Base-by-base conservation (phyloP, 2,329 filamentous ascomycete genomes). In the Xylariaceae sp. region DNA sequence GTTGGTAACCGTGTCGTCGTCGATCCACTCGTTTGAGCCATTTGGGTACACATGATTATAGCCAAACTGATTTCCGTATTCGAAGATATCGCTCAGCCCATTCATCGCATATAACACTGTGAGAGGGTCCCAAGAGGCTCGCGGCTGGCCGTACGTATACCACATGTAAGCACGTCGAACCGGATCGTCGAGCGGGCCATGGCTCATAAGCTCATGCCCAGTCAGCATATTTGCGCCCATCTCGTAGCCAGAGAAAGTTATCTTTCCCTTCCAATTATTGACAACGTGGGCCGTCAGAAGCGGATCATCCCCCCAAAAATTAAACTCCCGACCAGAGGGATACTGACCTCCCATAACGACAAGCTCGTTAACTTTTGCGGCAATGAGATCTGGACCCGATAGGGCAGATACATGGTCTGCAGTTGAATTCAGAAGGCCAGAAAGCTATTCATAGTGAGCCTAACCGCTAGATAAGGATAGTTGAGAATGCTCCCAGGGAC, bases 301-400 rank as follows among this genome's bases (percentile, higher is more conserved):
- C 0, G 73, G 63, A 50, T 76, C 69, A 41, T 63, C 60, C 19
- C 73, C 73, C 31, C 63, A 74, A 55, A 81, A 80, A 60, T 82
- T 81, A 62, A 68, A 81, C 48, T 77, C 73, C 48, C 67, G 63
- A 9, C 76, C 77, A 0, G 68, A 69, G 0, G 77, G 75, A 50
- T 79, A 81, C 6, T 51, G 62, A 12, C 78, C 78, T 19, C 78
- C 79, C 77, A 80, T 80, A 6, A 81, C 59, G 2, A 80, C 74
- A 1, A 81, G 66, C 60, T 81, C 72, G 1, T 62, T 60, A 2
- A 81, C 76, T 56, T 80, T 80, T 10, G 55, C 48, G 1, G 64
- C 54, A 18, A 80, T 55, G 2, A 81, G 71, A 9, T 69, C 69
- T 1, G 59, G 63, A 0, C 78, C 77, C 9, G 61, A 54, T 11